Base-by-base conservation (phyloP, 805 yeast species). In the Danielia reshetovae region DNA sequence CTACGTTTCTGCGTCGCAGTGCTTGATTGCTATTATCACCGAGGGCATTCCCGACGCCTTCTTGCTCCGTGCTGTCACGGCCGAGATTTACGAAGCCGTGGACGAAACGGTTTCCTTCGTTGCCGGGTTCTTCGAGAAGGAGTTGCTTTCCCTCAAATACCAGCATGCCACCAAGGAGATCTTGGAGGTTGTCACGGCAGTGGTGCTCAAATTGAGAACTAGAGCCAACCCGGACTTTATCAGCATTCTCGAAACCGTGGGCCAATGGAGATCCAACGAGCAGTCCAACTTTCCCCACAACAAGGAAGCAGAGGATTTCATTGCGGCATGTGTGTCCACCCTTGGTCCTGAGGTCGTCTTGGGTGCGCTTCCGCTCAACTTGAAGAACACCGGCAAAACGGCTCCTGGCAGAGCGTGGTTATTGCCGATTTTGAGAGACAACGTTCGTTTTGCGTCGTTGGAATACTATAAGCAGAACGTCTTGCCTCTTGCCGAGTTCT, bases 391-490 rank as follows among this genome's bases (percentile, higher is more conserved):
- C 19, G 76, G 81, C 4, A 48, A 65, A 17, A 18, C 26, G 14
- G 69, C 72, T 27, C 73, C 80, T n/a, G 97, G 97, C 29, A 77
- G 97, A 55, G 97, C 97, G 29, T 93, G 97, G 97, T 54, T 93
- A 49, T 72, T 93, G 45, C 98, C 98, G 8, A 57, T 93, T 22
- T 72, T 93, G 42, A 81, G 97, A 63, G 97, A 89, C 51, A 79
- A 85, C 51, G 83, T 87, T 18, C 74, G 80, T 49, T 74, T 77
- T 49, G 82, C 97, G 2, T 70, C 72, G 30, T 65, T 93, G 36
- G 65, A 72, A 0, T 85, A 70, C 54, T 93, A 77, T 60, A 70
- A 74, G 39, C 59, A 60, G 15, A 68, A 79, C 24, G 72, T 93
- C 34, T 58, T 83, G 11, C 97, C 97, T 18, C 58, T 81, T 25